Conservation (phyloP, 805 yeast species). For the Lipomyces kockii region DNA sequence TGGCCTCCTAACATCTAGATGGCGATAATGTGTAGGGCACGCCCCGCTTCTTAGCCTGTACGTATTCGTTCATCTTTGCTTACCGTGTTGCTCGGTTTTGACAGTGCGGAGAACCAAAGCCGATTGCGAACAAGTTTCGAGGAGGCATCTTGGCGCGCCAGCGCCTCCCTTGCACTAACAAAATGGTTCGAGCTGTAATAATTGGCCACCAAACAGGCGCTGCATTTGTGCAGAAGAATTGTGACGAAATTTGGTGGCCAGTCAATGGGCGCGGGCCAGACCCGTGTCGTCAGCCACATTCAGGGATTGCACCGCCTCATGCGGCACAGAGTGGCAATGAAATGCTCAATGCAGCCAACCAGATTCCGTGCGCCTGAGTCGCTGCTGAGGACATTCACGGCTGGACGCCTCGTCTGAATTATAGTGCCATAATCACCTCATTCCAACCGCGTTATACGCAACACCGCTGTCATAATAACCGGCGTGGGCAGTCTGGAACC, state of each 20-base stretch:
- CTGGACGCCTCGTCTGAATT: neutral
- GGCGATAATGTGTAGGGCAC: too few species aligned
- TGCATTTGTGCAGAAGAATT: too few species aligned
- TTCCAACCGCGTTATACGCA: neutral
- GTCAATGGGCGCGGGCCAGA: neutral
- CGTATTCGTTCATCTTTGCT: too few species aligned
- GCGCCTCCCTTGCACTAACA: too few species aligned
- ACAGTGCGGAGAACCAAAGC: neutral
- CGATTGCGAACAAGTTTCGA: neutral
- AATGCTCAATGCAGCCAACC: neutral
- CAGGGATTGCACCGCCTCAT: neutral
- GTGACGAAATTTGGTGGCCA: neutral
- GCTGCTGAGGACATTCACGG: neutral
- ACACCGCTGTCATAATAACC: neutral
- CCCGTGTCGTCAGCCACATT: slow-evolving; percentile 1
- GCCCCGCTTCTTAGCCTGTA: too few species aligned
- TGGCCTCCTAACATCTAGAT: too few species aligned
- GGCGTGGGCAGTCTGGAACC: too few species aligned
- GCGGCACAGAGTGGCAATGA: slow-evolving; percentile 1
- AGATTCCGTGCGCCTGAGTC: neutral
- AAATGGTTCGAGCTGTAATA: too few species aligned
- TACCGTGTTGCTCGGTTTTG: too few species aligned
- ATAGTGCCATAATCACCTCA: neutral
- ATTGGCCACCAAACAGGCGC: too few species aligned
- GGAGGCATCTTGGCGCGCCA: too few species aligned